These are phyloP conservation scores for Blepharisma japonicum DNA, from an alignment of 73 alveolate species.

Conservation along the genomic window DNA sequence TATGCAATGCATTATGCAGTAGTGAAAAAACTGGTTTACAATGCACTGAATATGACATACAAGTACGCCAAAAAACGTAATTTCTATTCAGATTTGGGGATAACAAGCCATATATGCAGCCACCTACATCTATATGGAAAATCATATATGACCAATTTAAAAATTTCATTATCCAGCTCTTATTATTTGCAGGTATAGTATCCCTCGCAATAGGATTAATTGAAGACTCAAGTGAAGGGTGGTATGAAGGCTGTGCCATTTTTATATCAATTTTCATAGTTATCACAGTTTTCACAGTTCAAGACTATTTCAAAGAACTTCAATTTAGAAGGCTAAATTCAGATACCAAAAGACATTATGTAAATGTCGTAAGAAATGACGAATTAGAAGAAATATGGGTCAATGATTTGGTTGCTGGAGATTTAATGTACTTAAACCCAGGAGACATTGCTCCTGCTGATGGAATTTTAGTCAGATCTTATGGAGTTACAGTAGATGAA, in stretches of 20 bases:
- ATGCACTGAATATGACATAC: too few species aligned
- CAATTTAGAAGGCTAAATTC: slow-evolving; percentile 68
- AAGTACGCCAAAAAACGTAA: too few species aligned
- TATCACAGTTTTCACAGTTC: slow-evolving; percentile 54
- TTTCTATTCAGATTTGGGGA: too few species aligned
- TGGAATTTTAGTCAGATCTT: slow-evolving; percentile 60
- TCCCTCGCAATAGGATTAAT: slow-evolving; percentile 85
- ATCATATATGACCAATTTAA: slow-evolving; percentile 75
- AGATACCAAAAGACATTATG: slow-evolving; percentile 65
- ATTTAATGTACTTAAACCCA: slow-evolving; percentile 70
- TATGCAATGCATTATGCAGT: too few species aligned
- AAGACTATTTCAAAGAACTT: slow-evolving; percentile 64
- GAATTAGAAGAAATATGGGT: slow-evolving; percentile 59
- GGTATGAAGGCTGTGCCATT: slow-evolving; percentile 68
- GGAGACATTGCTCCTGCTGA: slow-evolving; percentile 94
- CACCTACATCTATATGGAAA: neutral
- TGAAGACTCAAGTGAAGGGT: slow-evolving; percentile 69
- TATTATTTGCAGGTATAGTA: slow-evolving; percentile 88
- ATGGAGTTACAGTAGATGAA: slow-evolving; percentile 54
- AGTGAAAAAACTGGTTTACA: too few species aligned
- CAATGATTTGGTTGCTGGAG: slow-evolving; percentile 91
- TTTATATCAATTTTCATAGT: slow-evolving; percentile 65
- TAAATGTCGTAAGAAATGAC: slow-evolving; percentile 78
- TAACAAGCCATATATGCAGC: too few species aligned
- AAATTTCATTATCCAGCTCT: slow-evolving; percentile 85